phyloP scores from a whole-genome alignment of 139 green algal species.

The Tetradesmus lagerheimii region DNA sequence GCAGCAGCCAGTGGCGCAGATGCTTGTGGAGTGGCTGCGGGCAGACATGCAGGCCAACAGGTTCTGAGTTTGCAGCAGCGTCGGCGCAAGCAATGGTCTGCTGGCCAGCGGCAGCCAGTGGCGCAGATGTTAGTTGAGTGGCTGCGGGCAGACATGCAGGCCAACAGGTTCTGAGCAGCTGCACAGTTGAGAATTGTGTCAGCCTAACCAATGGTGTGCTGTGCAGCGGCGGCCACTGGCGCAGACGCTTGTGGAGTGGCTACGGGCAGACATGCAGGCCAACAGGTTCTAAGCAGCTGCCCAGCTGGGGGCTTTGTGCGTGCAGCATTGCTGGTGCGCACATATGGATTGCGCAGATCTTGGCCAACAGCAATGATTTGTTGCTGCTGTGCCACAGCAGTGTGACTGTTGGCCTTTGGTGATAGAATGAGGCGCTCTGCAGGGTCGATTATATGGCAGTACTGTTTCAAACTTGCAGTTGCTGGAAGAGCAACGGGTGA shows the following conservation, averaged over 20 bases:
- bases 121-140: slow-evolving; percentile 72
- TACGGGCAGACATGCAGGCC: slow-evolving; percentile 55
- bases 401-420: not conserved
- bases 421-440: too few relatives aligned
- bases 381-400: not conserved
- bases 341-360: not conserved
- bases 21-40: slow-evolving; percentile 74
- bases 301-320: not conserved
- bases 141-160: slow-evolving; percentile 58
- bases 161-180: slow-evolving; percentile 9
- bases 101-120: slow-evolving; percentile 55
- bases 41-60: slow-evolving; percentile 37
- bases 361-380: not conserved
- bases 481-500: too few relatives aligned
- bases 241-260: slow-evolving; percentile 69
- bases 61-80: not conserved
- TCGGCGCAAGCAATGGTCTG: too few relatives aligned
- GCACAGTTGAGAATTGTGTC: not conserved
- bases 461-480: too few relatives aligned
- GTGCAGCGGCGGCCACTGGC: slow-evolving; percentile 56
- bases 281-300: not conserved
- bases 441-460: too few relatives aligned
- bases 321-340: not conserved
- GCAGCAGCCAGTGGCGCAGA: slow-evolving; percentile 54
- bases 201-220: too few relatives aligned